Evolutionary conservation across 306 rosid genomes (phyloP), one percentile per base, ranked within the genome.

Genomic region (Prunus fruticosa): DNA sequence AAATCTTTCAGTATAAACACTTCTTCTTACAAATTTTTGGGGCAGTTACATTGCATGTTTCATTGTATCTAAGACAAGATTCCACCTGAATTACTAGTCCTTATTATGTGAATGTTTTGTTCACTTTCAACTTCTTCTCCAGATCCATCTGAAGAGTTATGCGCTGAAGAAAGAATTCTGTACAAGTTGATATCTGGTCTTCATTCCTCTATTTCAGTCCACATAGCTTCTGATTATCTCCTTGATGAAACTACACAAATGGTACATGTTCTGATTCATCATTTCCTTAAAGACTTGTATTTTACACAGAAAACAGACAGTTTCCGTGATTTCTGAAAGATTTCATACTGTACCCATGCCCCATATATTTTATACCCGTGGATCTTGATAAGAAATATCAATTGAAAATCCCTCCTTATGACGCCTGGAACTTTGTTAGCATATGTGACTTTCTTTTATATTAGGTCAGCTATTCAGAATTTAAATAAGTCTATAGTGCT

Each of bases 111-210:
- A 32, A 46, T 73, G 64, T 61, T 61, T 13, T 28, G 32, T 61
- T 45, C 38, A 67, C 41, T 6, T 79, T 12, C 71, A 47, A 69
- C 74, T 16, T 62, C 38, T 78, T 80, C 15, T 83, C 76, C 78
- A 89, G 97, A 91, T 88, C 91, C 90, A 5, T 89, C 93, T n/a
- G 89, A 91, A 84, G 97, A 89, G 77, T 86, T 78, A 54, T 92
- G 97, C 73, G 88, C 93, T 71, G 99, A 92, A 84, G 96, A 95
- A 78, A 90, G 91, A 73, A 86, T 95, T 69, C 82, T 95, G 88
- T 95, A 90, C 90, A 95, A 92, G 81, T 75, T 95, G 93, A 95
- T 95, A 84, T 95, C 99, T 14, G 99, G 99, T 82, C 93, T 95
- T 78, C 99, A 95, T 84, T 90, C 99, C 70, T 95, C 99, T 67